Evolutionary conservation across 2,329 filamentous ascomycete genomes (phyloP).

Genomic region (Paraphoma chrysanthemicola): DNA sequence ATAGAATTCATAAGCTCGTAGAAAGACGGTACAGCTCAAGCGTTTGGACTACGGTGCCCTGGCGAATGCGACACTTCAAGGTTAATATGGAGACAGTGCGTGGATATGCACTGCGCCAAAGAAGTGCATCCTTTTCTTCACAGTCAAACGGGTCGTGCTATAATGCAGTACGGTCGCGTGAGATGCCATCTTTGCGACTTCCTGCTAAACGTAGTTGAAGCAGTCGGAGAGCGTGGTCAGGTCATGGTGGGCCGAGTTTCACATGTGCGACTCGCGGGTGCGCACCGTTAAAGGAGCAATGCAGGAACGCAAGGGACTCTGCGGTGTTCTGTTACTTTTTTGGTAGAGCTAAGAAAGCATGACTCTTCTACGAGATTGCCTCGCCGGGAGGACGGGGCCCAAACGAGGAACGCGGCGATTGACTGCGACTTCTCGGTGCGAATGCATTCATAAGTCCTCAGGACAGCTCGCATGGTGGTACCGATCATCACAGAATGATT

Average conservation of each 20-base stretch:
- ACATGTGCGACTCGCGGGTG: slow-evolving; percentile 3
- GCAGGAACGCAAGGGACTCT: neutral
- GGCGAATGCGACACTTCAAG: neutral
- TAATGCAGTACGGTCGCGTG: slow-evolving; percentile 12
- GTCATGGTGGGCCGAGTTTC: slow-evolving; percentile 40
- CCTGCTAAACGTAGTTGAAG: slow-evolving; percentile 22
- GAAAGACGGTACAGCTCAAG: neutral
- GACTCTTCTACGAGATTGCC: too few relatives aligned
- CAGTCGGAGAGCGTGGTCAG: slow-evolving; percentile 7
- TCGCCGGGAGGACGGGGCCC: too few relatives aligned
- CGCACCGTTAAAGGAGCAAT: neutral
- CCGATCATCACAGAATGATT: too few relatives aligned
- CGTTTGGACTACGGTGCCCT: neutral
- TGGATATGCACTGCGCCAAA: neutral
- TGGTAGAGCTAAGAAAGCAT: too few relatives aligned
- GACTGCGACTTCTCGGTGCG: too few relatives aligned
- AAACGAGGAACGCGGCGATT: too few relatives aligned
- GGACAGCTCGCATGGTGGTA: too few relatives aligned
- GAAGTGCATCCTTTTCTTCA: neutral
- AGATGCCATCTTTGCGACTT: slow-evolving; percentile 12
- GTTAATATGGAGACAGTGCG: neutral
- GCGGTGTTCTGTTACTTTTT: too few relatives aligned
- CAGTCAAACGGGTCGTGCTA: neutral
- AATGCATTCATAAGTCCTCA: too few relatives aligned
- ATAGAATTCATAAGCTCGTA: neutral